A percentile compares a stretch with the other conserved stretches of the same genome.
These are phyloP conservation scores for Diaporthe caulivora DNA, from an alignment of 2,329 filamentous ascomycete genomes.

Conservation along the genomic window DNA sequence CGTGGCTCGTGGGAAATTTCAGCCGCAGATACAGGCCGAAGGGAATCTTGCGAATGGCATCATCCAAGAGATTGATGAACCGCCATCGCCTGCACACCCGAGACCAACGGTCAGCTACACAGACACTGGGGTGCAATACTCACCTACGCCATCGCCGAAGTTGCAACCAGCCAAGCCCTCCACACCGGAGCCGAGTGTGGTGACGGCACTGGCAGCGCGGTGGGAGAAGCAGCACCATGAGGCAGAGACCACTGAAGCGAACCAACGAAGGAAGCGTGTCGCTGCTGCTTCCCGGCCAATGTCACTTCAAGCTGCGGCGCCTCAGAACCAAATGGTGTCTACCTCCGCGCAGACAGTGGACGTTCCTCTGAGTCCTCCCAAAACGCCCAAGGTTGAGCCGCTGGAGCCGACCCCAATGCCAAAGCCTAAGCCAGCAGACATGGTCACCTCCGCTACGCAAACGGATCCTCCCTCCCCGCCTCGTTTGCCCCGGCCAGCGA, in stretches of 20 bases:
- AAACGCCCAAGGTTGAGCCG: conserved; percentile 69
- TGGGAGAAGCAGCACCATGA: conserved; percentile 56
- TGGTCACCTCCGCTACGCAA: conserved; percentile 72
- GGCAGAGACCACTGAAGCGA: conserved; percentile 72
- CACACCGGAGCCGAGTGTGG: conserved; percentile 55
- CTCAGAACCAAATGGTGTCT: conserved; percentile 70
- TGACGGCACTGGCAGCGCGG: conserved; percentile 47
- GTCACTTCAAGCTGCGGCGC: conserved; percentile 57
- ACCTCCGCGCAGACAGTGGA: conserved; percentile 73
- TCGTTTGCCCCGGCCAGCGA: conserved; percentile 45
- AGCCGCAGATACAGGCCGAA: conserved; percentile 64
- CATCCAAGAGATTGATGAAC: conserved; percentile 62
- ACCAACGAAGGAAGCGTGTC: conserved; percentile 79
- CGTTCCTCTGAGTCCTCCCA: conserved; percentile 73
- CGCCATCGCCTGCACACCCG: conserved; percentile 45
- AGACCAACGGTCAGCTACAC: conserved; percentile 70
- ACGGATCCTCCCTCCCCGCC: conserved; percentile 63
- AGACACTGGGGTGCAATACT: conserved; percentile 85
- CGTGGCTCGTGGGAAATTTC: conserved; percentile 64
- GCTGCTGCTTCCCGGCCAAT: conserved; percentile 62
- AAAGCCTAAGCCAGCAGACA: conserved; percentile 49
- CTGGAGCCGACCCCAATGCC: conserved; percentile 56
- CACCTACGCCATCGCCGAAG: conserved; percentile 82
- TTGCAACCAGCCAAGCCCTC: conserved; percentile 54
- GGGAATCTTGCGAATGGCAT: conserved; percentile 63